phyloP scores from a whole-genome alignment of 495 filamentous ascomycete genomes.

The Tuber magnatum region DNA sequence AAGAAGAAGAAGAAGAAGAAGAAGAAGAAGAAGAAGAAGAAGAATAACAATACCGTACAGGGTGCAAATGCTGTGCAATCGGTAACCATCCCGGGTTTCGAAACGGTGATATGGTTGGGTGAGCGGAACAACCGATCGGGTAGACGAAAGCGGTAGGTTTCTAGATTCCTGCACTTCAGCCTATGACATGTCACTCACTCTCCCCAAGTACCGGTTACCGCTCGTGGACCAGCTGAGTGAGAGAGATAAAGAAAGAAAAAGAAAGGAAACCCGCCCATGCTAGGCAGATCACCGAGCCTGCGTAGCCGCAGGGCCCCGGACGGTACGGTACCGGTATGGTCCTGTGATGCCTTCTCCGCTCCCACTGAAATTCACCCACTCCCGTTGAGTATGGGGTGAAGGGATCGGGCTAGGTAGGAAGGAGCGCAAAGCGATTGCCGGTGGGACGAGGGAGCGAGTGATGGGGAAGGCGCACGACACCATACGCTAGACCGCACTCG shows the following conservation, averaged over 20 bases:
- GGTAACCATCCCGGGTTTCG: not conserved
- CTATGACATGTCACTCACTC: no score
- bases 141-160: not conserved
- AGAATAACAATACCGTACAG: no score
- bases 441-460: not conserved
- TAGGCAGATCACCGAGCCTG: not conserved
- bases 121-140: no score
- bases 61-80: not conserved
- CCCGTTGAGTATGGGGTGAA: not conserved
- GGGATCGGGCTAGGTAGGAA: not conserved
- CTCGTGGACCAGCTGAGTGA: not conserved
- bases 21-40: not conserved
- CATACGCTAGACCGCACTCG: no score
- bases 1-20: not conserved
- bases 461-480: not conserved
- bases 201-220: not conserved
- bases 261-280: no score
- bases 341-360: not conserved
- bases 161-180: not conserved
- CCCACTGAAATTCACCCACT: not conserved
- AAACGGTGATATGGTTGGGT: not conserved
- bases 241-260: not conserved
- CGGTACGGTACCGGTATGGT: not conserved
- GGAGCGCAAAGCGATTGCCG: not conserved
- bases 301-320: not conserved